Percentiles rank a stretch among this genome's conserved stretches.
phyloP scores from a whole-genome alignment of 805 yeast species.

The Lipomyces spencermartinsiae region DNA sequence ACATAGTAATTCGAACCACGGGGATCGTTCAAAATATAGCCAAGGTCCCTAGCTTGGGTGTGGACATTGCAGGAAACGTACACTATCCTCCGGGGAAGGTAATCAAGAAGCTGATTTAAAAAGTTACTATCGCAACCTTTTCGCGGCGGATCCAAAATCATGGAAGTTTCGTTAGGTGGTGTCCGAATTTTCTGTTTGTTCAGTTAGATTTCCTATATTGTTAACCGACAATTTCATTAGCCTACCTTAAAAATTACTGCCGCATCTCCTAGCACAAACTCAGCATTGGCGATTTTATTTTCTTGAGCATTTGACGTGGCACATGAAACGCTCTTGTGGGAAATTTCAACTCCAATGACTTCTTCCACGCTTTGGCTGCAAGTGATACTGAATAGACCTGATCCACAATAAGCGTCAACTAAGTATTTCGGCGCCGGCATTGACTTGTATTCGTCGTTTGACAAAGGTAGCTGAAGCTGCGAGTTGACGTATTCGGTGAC shows the following conservation, averaged over 20 bases:
- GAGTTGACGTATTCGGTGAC: slow-evolving; percentile 82
- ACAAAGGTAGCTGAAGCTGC: slow-evolving; percentile 58
- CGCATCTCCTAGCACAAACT: slow-evolving; percentile 89
- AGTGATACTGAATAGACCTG: slow-evolving; percentile 89
- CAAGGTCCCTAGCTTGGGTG: slow-evolving; percentile 94
- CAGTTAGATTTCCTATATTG: background rate
- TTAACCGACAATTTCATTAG: slow-evolving; percentile 7
- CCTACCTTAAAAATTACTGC: slow-evolving; percentile 73
- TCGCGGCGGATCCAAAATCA: slow-evolving; percentile 95
- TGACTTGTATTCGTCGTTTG: slow-evolving; percentile 37
- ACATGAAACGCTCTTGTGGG: slow-evolving; percentile 87
- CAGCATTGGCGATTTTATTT: slow-evolving; percentile 78
- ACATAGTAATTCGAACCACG: slow-evolving; percentile 63
- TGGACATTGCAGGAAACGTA: slow-evolving; percentile 97
- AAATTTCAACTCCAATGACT: slow-evolving; percentile 92
- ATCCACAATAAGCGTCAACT: slow-evolving; percentile 96
- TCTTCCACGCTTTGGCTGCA: slow-evolving; percentile 80
- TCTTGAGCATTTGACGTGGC: slow-evolving; percentile 80
- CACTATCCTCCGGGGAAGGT: slow-evolving; percentile 84
- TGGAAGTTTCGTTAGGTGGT: slow-evolving; percentile 78
- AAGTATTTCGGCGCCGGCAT: slow-evolving; percentile 60
- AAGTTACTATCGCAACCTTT: slow-evolving; percentile 94
- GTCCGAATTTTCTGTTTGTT: slow-evolving; percentile 58
- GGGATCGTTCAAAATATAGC: slow-evolving; percentile 75
- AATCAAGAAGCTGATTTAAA: slow-evolving; percentile 81